Conservation (phyloP, 257 asterid species). For the Solanum chilense region DNA sequence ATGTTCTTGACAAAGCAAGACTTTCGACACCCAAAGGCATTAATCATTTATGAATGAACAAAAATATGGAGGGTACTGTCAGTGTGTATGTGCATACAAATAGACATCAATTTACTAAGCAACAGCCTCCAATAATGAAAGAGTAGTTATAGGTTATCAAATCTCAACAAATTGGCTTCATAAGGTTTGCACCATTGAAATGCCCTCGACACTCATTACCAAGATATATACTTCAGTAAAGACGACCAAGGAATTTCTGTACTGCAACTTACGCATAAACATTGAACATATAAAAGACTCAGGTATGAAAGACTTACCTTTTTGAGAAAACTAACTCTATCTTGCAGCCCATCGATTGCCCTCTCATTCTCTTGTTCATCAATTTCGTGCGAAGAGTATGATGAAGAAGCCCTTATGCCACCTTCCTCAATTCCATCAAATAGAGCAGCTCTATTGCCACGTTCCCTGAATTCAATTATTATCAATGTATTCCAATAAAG, state of each 20-base stretch:
- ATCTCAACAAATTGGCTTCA: background rate
- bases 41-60: background rate
- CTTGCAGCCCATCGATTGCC: slow-evolving; percentile 75
- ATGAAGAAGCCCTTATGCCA: slow-evolving; percentile 74
- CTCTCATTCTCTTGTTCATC: slow-evolving; percentile 88
- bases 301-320: slow-evolving; percentile 30
- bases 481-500: background rate
- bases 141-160: background rate
- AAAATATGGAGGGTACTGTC: background rate
- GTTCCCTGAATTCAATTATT: slow-evolving; percentile 43
- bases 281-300: background rate
- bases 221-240: background rate
- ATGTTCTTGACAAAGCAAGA: background rate
- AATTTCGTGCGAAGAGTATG: slow-evolving; percentile 75
- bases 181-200: background rate
- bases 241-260: background rate
- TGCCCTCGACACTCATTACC: background rate
- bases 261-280: background rate
- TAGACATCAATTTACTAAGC: background rate
- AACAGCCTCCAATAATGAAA: background rate
- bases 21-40: background rate
- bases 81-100: background rate
- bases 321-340: slow-evolving; percentile 72
- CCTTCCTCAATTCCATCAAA: slow-evolving; percentile 98
- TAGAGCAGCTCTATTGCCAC: slow-evolving; percentile 61